Evolutionary conservation across 345 rosid species (phyloP), one percentile per base, ranked within the genome.

Genomic region (Physaria fendleri): DNA sequence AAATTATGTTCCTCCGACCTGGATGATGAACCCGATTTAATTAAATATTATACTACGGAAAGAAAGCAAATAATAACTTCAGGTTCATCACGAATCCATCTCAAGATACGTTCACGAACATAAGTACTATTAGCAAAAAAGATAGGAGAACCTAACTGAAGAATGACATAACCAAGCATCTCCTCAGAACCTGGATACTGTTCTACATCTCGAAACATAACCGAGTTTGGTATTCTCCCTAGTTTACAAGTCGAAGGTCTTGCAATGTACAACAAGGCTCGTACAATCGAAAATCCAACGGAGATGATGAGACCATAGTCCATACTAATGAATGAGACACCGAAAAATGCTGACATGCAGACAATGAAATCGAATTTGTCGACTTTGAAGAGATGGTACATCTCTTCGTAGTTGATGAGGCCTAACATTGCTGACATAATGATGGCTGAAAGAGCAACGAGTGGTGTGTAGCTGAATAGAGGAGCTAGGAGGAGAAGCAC

Each of bases 371-470:
- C 98, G 59, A 84, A 76, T 70, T 84, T 88, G 71, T 92, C 95
- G 8, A 88, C 95, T 56, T 82, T 84, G 65, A 76, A 81, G 20
- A 92, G 78, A 47, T 68, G 86, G 37, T 74, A 71, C 33, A 77
- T 75, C 56, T 85, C 87, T 12, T 82, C 74, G 48, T 82, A 91
- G 29, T 85, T 53, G 40, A 91, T 82, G 18, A 91, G 79, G 3
- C 98, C 98, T 0, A 91, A 13, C 98, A 91, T 91, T 14, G 96
- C 98, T 0, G 92, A 77, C 85, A 82, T 88, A 41, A 92, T 92
- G 46, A 92, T 88, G 35, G 98, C 84, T 3, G 98, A 85, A 8
- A 92, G 79, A 30, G 85, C 95, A 22, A 92, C 98, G 0, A 85
- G 72, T 39, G 98, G 98, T 1, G 98, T 92, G 68, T 92, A 84